Percentiles rank a stretch among this genome's conserved stretches.
phyloP scores from a whole-genome alignment of 345 rosid genomes.

The Mallotus nudiflorus region DNA sequence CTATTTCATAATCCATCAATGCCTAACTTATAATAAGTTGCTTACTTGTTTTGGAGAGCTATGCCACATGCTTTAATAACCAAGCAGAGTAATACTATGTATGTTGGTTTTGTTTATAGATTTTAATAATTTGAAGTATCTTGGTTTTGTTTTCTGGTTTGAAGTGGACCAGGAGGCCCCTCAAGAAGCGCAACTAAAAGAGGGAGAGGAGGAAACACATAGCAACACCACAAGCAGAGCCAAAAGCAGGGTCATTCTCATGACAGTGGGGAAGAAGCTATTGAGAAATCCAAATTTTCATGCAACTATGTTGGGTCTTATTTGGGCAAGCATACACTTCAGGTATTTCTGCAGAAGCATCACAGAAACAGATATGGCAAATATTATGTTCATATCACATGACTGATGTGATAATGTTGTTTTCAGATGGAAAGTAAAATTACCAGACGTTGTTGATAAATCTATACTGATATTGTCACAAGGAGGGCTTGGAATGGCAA shows the following conservation, averaged over 20 bases:
- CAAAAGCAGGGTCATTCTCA: slow-evolving; percentile 46
- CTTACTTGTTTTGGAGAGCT: too few relatives aligned
- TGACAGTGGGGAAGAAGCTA: slow-evolving; percentile 67
- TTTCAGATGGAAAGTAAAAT: slow-evolving; percentile 58
- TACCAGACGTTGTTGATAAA: slow-evolving; percentile 64
- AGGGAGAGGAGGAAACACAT: slow-evolving; percentile 42
- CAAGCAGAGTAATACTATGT: too few relatives aligned
- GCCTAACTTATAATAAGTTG: too few relatives aligned
- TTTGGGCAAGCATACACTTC: slow-evolving; percentile 83
- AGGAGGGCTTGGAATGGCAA: slow-evolving; percentile 98
- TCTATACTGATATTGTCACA: slow-evolving; percentile 64
- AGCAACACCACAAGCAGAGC: slow-evolving; percentile 40
- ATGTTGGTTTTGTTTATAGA: not conserved
- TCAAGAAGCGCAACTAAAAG: slow-evolving; percentile 51
- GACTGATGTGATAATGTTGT: not conserved
- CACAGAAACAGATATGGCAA: not conserved
- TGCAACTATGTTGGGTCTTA: slow-evolving; percentile 63
- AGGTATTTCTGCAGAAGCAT: slow-evolving; percentile 37
- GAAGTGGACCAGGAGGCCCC: slow-evolving; percentile 35
- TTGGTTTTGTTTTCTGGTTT: slow-evolving; percentile 7
- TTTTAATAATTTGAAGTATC: not conserved
- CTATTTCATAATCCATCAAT: too few relatives aligned
- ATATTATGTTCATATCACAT: not conserved
- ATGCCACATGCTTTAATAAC: too few relatives aligned
- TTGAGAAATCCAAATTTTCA: slow-evolving; percentile 74